Evolutionary conservation across 2,329 filamentous ascomycete species (phyloP), one percentile per base, ranked within the genome.

Genomic region (Albophoma yamanashiensis): DNA sequence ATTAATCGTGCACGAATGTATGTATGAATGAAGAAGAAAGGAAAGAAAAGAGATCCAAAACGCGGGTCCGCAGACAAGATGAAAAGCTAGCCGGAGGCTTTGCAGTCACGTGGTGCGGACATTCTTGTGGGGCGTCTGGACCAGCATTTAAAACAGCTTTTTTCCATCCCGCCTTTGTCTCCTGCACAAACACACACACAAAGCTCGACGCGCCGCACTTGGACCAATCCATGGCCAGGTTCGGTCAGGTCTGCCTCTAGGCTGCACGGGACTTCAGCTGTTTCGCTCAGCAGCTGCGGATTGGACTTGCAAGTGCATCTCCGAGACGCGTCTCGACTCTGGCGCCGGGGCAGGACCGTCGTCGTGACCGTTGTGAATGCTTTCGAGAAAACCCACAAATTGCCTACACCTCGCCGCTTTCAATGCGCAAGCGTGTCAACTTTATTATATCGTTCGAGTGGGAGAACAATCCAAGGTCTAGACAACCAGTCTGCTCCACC

Each of bases 401-500:
- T 85, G 80, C 82, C 82, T 84, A 79, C 82, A 82, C 81, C 77
- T 81, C 73, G 77, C 80, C 78, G 77, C 74, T 75, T 68, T 78
- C 77, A 74, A 77, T 85, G 79, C 80, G 78, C 80, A 76, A 73
- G 77, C 74, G 76, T 81, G 82, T 84, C 76, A 83, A 82, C 78
- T 82, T 81, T 70, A 71, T 74, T 74, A 72, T 76, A 78, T 78
- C 75, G 75, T 78, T 84, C 81, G 80, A 72, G 82, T 85, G 83
- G 82, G 80, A 85, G 81, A 85, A 78, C 68, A 79, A 84, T 69
- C 74, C 72, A 79, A 73, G 82, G 83, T 81, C 82, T 85, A 85
- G 83, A 86, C 83, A 85, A 81, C 83, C 83, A 70, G 82, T 83
- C 82, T 79, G 76, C 79, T 86, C 83, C 83, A 85, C 83, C 83